Evolutionary conservation across 768 basidiomycete genomes (phyloP).

Genomic region (Leccinum broughii): DNA sequence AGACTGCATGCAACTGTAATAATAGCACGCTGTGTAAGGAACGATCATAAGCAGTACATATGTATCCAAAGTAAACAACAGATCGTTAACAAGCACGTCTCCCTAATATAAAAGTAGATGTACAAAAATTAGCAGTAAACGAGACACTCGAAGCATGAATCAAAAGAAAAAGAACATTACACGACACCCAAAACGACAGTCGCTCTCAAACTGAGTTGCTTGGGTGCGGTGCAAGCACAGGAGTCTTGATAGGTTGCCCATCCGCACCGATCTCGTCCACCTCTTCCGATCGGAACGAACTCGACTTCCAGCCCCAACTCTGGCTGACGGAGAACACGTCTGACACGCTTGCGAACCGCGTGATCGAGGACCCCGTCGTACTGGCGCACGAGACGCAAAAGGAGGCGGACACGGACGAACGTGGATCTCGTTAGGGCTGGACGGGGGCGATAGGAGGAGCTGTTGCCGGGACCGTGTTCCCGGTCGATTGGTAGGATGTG

Average conservation of each 20-base stretch:
- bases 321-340: conserved; percentile 83
- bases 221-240: conserved; percentile 33
- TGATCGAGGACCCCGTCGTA: conserved; percentile 77
- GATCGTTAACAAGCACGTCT: background rate
- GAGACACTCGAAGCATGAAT: conserved; percentile 7
- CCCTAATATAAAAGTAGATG: background rate
- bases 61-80: background rate
- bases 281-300: conserved; percentile 53
- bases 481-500: conserved; percentile 25
- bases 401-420: conserved; percentile 70
- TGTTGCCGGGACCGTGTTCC: conserved; percentile 40
- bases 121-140: background rate
- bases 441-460: conserved; percentile 48
- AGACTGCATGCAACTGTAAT: too few relatives aligned
- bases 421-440: conserved; percentile 77
- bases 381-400: conserved; percentile 84
- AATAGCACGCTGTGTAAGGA: background rate
- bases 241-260: conserved; percentile 32
- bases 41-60: background rate
- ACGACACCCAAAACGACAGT: conserved; percentile 80
- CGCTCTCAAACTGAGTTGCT: conserved; percentile 67
- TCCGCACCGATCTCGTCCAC: conserved; percentile 42
- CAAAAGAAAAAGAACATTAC: conserved; percentile 29
- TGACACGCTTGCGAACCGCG: conserved; percentile 81
- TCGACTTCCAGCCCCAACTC: conserved; percentile 93